Evolutionary conservation across 2,329 filamentous ascomycete genomes (phyloP).

Genomic region (Neoscytalidium dimidiatum): DNA sequence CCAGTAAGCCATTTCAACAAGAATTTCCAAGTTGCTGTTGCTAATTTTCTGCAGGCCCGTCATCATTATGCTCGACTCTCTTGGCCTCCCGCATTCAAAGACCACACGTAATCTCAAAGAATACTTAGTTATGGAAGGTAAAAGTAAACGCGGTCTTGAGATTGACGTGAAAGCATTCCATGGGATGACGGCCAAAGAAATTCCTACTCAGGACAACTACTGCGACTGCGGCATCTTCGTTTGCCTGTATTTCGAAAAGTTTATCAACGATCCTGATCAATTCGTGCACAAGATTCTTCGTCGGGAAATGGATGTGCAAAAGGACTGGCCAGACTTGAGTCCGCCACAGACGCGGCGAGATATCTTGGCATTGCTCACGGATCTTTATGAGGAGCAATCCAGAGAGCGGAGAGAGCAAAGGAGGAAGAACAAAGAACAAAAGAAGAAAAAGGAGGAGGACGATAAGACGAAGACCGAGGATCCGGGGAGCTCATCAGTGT

Average conservation of each 20-base stretch:
- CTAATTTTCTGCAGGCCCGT: conserved; percentile 48
- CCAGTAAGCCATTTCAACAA: background rate
- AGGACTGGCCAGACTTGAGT: conserved; percentile 57
- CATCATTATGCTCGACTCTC: conserved; percentile 86
- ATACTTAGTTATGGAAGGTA: conserved; percentile 75
- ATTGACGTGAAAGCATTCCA: conserved; percentile 50
- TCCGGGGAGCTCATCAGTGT: background rate
- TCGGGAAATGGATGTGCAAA: conserved; percentile 59
- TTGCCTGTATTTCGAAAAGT: conserved; percentile 80
- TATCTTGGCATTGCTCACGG: conserved; percentile 67
- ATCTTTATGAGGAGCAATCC: conserved; percentile 62
- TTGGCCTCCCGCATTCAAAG: conserved; percentile 62
- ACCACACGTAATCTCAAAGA: conserved; percentile 71
- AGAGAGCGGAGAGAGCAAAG: conserved; percentile 41
- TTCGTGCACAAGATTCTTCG: conserved; percentile 70
- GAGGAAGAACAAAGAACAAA: conserved; percentile 23
- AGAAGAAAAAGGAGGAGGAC: background rate
- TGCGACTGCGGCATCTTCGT: conserved; percentile 90
- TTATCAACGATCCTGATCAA: conserved; percentile 70
- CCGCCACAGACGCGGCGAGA: conserved; percentile 62
- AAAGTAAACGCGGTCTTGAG: conserved; percentile 58
- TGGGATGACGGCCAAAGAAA: conserved; percentile 65
- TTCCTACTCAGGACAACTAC: conserved; percentile 80
- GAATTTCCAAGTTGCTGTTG: background rate
- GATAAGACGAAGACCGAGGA: too few relatives aligned